These are phyloP conservation scores for Candida takata DNA, from an alignment of 805 yeast species.

Conservation along the genomic window DNA sequence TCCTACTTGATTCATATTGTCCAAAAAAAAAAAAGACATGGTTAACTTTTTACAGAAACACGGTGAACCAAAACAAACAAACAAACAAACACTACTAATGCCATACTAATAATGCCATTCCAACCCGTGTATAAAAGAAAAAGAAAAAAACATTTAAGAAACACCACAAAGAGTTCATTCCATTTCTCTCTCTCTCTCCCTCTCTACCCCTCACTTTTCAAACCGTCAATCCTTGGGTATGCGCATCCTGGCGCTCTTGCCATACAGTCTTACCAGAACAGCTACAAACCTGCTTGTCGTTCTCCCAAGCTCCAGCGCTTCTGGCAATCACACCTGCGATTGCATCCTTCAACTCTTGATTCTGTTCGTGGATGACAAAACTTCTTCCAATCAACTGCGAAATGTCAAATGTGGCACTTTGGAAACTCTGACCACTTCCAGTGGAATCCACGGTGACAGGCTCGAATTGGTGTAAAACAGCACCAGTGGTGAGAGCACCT, in stretches of 20 bases:
- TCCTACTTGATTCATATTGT: no score
- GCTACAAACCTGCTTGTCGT: conserved; percentile 85
- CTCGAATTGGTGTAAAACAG: conserved; percentile 29
- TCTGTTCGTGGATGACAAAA: conserved; percentile 28
- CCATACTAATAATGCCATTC: no score
- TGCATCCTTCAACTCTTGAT: conserved; percentile 25
- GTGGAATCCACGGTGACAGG: conserved; percentile 30
- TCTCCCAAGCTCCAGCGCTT: conserved; percentile 97
- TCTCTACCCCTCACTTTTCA: no score
- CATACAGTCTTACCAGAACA: conserved; percentile 94
- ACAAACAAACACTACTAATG: no score
- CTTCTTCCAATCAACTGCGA: conserved; percentile 64
- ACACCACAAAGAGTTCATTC: no score
- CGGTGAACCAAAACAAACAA: no score
- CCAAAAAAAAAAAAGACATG: no score
- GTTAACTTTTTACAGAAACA: no score
- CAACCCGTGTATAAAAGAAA: no score
- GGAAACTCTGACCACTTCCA: conserved; percentile 38
- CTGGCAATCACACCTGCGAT: conserved; percentile 89
- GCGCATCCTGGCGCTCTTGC: conserved; percentile 86
- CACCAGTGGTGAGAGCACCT: conserved; percentile 66
- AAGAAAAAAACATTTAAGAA: no score
- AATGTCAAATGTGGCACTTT: conserved; percentile 39
- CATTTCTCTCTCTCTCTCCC: no score
- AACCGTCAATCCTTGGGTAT: conserved; percentile 43